Percentiles rank a stretch among this genome's conserved stretches.
Conservation (phyloP, 2,329 filamentous ascomycete species). For the Pyrenochaeta sp. region DNA sequence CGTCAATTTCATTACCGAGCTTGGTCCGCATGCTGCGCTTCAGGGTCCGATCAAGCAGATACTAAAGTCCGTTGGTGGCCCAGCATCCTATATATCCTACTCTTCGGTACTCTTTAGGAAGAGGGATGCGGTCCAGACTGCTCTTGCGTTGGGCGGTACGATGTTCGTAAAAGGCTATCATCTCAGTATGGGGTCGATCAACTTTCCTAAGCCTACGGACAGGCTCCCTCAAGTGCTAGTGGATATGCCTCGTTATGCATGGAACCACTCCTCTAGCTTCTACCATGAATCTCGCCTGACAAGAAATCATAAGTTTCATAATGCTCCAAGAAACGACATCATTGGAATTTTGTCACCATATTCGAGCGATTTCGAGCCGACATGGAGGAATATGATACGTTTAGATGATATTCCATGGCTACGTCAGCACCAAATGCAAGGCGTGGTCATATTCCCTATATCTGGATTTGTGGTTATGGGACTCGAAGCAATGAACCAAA, state of each 20-base stretch:
- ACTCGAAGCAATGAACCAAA: constrained; percentile 40
- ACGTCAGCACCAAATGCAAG: constrained; percentile 55
- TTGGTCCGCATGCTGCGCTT: constrained; percentile 36
- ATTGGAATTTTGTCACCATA: constrained; percentile 26
- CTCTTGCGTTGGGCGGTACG: constrained; percentile 26
- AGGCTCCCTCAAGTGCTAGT: constrained; percentile 29
- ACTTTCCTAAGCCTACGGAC: constrained; percentile 27
- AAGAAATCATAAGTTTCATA: constrained; percentile 12
- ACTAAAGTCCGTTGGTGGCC: constrained; percentile 20
- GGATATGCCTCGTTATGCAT: constrained; percentile 41
- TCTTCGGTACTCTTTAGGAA: constrained; percentile 31
- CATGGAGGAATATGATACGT: constrained; percentile 58
- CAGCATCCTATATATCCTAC: constrained; percentile 24
- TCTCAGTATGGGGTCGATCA: constrained; percentile 33
- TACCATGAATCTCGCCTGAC: constrained; percentile 25
- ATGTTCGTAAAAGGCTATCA: constrained; percentile 17
- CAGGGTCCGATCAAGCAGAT: constrained; percentile 35
- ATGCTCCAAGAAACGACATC: constrained; percentile 34
- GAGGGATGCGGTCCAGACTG: constrained; percentile 24
- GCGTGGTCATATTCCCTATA: constrained; percentile 39
- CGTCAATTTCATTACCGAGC: constrained; percentile 28
- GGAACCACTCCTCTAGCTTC: constrained; percentile 37
- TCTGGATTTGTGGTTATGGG: constrained; percentile 44
- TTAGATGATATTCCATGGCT: constrained; percentile 57
- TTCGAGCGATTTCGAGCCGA: constrained; percentile 31